Evolutionary conservation across 2,329 filamentous ascomycete species (phyloP).

Genomic region (Teratosphaeria epicoccoides): DNA sequence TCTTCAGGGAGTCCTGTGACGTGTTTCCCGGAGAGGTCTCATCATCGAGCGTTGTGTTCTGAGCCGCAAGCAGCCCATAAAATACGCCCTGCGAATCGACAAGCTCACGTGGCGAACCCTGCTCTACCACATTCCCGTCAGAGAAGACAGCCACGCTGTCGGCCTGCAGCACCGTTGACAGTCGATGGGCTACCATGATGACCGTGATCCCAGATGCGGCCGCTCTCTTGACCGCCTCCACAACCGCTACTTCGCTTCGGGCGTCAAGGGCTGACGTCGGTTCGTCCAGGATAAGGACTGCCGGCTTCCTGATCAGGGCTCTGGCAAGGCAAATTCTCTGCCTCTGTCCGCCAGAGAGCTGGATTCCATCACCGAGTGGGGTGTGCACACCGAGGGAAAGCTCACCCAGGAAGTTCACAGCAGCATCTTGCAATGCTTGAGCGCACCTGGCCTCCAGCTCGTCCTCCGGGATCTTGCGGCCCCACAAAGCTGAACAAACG

Average conservation of each 20-base stretch:
- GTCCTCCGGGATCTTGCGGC: conserved; percentile 5
- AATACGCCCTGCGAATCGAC: conserved; percentile 26
- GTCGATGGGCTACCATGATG: conserved; percentile 60
- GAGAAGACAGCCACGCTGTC: conserved; percentile 71
- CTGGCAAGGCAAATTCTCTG: conserved; percentile 39
- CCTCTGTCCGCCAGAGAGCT: conserved; percentile 37
- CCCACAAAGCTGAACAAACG: conserved; percentile 29
- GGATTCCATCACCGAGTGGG: conserved; percentile 32
- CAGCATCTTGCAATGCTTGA: conserved; percentile 29
- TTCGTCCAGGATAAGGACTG: conserved; percentile 38
- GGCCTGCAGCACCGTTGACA: conserved; percentile 68
- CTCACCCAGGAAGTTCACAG: conserved; percentile 35
- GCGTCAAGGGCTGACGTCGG: conserved; percentile 37
- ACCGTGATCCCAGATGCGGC: conserved; percentile 48
- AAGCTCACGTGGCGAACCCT: conserved; percentile 51
- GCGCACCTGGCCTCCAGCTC: conserved; percentile 17
- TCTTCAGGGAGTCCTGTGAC: background rate
- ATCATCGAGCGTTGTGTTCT: conserved; percentile 11
- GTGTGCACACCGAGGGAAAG: conserved; percentile 37
- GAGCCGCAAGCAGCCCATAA: conserved; percentile 19
- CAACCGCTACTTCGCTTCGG: conserved; percentile 33
- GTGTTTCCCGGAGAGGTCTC: background rate
- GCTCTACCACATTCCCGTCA: conserved; percentile 52
- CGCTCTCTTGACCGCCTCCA: conserved; percentile 33
- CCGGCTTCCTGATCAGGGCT: conserved; percentile 35